These are phyloP conservation scores for Penicillium sp. DNA, from an alignment of 2,329 filamentous ascomycete genomes.

Conservation along the genomic window DNA sequence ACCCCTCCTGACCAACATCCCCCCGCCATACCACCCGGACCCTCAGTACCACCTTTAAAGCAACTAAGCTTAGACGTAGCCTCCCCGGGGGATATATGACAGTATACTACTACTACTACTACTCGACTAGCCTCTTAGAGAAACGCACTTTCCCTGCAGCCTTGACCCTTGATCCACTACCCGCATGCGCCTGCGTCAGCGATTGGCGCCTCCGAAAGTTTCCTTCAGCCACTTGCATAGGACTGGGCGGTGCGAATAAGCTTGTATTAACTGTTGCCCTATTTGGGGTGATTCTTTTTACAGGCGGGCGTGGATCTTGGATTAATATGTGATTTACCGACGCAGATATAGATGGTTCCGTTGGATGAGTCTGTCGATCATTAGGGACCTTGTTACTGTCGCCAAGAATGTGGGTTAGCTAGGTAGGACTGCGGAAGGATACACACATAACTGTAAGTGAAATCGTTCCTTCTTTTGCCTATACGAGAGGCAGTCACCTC, in stretches of 20 bases:
- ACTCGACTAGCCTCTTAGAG: neutral
- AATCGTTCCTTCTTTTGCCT: neutral
- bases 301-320: too few species aligned
- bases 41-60: neutral
- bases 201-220: constrained; percentile 20
- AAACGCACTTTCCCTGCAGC: neutral
- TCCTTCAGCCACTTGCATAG: constrained; percentile 22
- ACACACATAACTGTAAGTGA: neutral
- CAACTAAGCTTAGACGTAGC: neutral
- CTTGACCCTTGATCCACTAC: constrained; percentile 3
- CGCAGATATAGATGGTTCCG: too few species aligned
- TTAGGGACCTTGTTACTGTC: neutral
- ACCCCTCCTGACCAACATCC: too few species aligned
- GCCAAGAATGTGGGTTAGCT: neutral
- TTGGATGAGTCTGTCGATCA: neutral
- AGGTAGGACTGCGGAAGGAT: neutral
- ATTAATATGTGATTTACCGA: too few species aligned
- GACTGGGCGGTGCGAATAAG: constrained; percentile 14
- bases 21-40: too few species aligned
- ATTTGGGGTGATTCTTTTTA: too few species aligned
- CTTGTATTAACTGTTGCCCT: constrained; percentile 11
- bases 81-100: neutral
- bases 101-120: neutral
- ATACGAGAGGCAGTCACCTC: neutral
- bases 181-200: constrained; percentile 3